Evolutionary conservation across 352 stramenopile species (phyloP), one percentile per base, ranked within the genome.

Genomic region (Phytopythium aichiense): DNA sequence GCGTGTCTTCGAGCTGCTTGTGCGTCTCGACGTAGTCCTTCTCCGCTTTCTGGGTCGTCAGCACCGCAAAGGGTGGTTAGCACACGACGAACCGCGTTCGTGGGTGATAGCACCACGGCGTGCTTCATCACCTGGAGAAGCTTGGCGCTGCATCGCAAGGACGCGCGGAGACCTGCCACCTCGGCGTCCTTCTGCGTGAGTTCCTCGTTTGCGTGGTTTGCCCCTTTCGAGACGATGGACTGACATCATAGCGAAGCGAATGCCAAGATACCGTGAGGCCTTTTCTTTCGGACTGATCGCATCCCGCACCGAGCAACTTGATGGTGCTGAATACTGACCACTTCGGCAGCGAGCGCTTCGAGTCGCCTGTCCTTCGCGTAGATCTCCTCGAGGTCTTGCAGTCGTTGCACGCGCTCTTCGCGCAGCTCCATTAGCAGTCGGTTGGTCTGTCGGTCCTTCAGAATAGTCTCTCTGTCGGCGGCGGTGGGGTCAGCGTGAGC

Each of bases 341-440:
- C 79, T 81, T 89, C 80, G 23, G 48, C 70, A 4, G 74, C 57
- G 15, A 92, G 57, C 16, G 82, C 70, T 43, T 88, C 82, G 9
- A 92, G 61, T 33, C 86, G 71, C 56, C 90, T 92, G 48, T 92
- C 80, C 58, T 92, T 92, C 15, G 79, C 69, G 56, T 92, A 92
- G 60, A 92, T 92, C 59, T 92, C 82, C 50, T 92, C 76, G 8
- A 90, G 65, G 67, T 92, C 82, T 46, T 92, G 82, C n/a, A 92
- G 58, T 37, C 82, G 67, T 56, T 92, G 82, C 6, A 91, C 80
- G n/a, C 82, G 82, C 54, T 91, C 80, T 60, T 91, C 82, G 37
- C 85, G 73, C 4, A 92, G 67, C 50, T 92, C 76, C 60, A 90
- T 79, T 20, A 92, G 43, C 38, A 92, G 56, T 23, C 78, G 78